Conservation (phyloP, 2,329 filamentous ascomycete species). For the Lithohypha guttulata region DNA sequence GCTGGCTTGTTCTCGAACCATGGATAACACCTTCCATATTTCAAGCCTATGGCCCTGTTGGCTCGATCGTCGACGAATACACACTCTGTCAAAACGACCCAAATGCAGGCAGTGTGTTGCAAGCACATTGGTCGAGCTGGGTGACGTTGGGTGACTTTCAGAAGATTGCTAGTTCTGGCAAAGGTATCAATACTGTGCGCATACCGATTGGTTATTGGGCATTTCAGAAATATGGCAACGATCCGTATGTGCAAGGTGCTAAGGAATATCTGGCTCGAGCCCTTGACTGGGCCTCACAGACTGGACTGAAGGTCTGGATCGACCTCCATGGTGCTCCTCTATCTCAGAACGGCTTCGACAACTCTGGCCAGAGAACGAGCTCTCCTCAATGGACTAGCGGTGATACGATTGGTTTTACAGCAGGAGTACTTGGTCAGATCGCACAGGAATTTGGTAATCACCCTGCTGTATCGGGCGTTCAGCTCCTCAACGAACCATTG, state of each 20-base stretch:
- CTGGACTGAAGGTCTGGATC: slow-evolving; percentile 54
- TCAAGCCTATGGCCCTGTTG: slow-evolving; percentile 35
- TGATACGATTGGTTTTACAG: slow-evolving; percentile 35
- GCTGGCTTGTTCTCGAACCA: slow-evolving; percentile 54
- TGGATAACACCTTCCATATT: slow-evolving; percentile 56
- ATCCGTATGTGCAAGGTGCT: slow-evolving; percentile 54
- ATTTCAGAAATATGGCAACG: slow-evolving; percentile 40
- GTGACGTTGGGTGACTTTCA: slow-evolving; percentile 46
- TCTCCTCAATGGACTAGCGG: slow-evolving; percentile 28
- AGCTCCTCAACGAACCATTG: slow-evolving; percentile 35
- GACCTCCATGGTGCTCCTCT: slow-evolving; percentile 55
- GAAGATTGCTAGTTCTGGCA: slow-evolving; percentile 36
- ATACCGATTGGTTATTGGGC: slow-evolving; percentile 61
- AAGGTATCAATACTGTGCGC: slow-evolving; percentile 52
- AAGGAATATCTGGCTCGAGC: slow-evolving; percentile 47
- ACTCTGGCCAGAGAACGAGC: slow-evolving; percentile 42
- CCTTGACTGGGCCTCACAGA: slow-evolving; percentile 46
- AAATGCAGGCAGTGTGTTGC: slow-evolving; percentile 38
- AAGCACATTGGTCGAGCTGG: slow-evolving; percentile 50
- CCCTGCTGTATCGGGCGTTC: slow-evolving; percentile 46
- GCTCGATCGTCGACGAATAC: slow-evolving; percentile 48
- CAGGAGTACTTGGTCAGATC: slow-evolving; percentile 33
- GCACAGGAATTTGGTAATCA: slow-evolving; percentile 47
- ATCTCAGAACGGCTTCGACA: slow-evolving; percentile 59
- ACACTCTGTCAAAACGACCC: slow-evolving; percentile 42